A percentile compares a stretch with the other conserved stretches of the same genome.
These are phyloP conservation scores for Pythium phragmiticola DNA, from an alignment of 352 stramenopile species.

Conservation along the genomic window DNA sequence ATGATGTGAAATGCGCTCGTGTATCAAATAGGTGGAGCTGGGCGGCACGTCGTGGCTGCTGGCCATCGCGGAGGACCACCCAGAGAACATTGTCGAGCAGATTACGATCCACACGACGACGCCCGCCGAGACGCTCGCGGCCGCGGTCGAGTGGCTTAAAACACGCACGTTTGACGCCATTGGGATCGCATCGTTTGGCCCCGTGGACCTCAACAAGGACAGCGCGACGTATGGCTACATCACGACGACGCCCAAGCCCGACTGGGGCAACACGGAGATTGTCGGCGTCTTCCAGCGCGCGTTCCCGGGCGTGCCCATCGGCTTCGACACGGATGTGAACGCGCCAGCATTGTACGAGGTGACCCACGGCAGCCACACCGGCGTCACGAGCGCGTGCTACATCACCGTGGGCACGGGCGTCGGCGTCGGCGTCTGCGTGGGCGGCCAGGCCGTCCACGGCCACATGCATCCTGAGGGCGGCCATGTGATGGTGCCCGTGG, in stretches of 20 bases:
- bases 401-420: conserved; percentile 96
- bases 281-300: conserved; percentile 70
- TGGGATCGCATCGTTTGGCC: conserved; percentile 94
- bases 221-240: conserved; percentile 93
- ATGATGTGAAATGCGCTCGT: not conserved
- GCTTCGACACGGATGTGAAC: conserved; percentile 98
- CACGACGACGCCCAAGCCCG: conserved; percentile 92
- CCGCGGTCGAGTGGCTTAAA: conserved; percentile 81
- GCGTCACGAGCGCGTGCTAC: conserved; percentile 88
- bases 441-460: conserved; percentile 91
- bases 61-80: conserved; percentile 87
- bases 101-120: conserved; percentile 84
- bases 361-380: conserved; percentile 69
- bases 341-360: conserved; percentile 95
- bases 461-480: conserved; percentile 95
- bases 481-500: conserved; percentile 72
- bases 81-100: conserved; percentile 87
- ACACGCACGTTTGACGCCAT: conserved; percentile 78
- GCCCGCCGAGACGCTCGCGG: conserved; percentile 80
- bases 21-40: conserved; percentile 77
- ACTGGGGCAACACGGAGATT: conserved; percentile 88
- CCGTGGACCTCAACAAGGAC: conserved; percentile 83
- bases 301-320: conserved; percentile 73
- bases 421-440: conserved; percentile 93
- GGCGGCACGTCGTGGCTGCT: conserved; percentile 95